phyloP scores from a whole-genome alignment of 768 basidiomycete species.

The Termitomyces eurrhizus region DNA sequence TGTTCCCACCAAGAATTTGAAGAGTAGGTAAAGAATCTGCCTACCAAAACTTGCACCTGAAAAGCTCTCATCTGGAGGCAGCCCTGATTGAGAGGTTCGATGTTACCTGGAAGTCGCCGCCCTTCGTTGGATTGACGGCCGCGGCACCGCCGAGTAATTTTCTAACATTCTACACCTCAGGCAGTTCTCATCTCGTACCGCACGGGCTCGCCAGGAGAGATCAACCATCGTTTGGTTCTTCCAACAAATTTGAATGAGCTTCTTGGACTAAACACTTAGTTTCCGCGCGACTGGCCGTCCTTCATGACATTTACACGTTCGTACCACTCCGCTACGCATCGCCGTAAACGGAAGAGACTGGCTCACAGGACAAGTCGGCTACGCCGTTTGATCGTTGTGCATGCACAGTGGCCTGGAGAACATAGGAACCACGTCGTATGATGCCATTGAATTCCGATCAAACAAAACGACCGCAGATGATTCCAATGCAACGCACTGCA shows the following conservation, averaged over 20 bases:
- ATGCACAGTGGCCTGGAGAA: neutral
- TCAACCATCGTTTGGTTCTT: neutral
- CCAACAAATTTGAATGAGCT: neutral
- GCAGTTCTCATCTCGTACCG: neutral
- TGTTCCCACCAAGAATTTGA: neutral
- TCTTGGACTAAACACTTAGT: neutral
- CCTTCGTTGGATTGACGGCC: neutral
- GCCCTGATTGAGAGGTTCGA: no score
- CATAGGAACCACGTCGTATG: neutral
- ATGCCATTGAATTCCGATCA: neutral
- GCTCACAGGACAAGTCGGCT: neutral
- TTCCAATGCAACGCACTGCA: conserved; percentile 6
- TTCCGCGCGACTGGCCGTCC: neutral
- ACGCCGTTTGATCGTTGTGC: neutral
- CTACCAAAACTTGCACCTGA: neutral
- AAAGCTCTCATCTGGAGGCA: neutral
- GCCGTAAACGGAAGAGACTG: neutral
- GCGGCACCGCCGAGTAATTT: no score
- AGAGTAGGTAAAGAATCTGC: neutral
- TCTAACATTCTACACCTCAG: neutral
- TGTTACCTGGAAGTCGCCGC: no score
- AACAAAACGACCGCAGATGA: neutral
- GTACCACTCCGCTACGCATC: no score
- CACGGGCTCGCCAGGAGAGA: neutral
- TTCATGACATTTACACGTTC: neutral